Evolutionary conservation across 208 protist genomes (phyloP).

Genomic region (Dictyostelium gargantuum): DNA sequence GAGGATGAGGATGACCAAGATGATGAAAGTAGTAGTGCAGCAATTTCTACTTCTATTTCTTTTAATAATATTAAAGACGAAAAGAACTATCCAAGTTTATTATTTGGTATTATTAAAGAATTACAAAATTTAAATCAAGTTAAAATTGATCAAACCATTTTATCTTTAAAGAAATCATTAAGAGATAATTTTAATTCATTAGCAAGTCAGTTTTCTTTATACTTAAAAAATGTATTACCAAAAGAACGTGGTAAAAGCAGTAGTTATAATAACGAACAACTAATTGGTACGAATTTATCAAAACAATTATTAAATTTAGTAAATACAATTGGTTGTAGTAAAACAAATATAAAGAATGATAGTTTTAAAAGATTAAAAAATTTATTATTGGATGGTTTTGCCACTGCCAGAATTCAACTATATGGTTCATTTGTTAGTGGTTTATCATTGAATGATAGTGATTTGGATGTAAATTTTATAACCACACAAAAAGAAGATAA

Average conservation of each 20-base stretch:
- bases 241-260: not conserved
- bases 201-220: not conserved
- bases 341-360: not conserved
- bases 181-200: not conserved
- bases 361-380: not conserved
- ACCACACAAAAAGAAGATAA: not conserved
- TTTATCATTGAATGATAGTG: not conserved
- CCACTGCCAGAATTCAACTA: not conserved
- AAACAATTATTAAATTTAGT: not conserved
- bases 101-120: not conserved
- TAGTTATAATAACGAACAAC: not conserved
- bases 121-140: not conserved
- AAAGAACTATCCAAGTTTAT: not conserved
- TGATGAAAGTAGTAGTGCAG: not conserved
- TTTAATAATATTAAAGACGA: not conserved
- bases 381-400: not conserved
- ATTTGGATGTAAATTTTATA: not conserved
- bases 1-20: not conserved
- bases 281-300: too few species aligned
- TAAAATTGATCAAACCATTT: not conserved
- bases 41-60: too few species aligned
- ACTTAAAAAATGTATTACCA: not conserved
- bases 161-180: not conserved
- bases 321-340: not conserved
- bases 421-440: constrained; percentile 38